Percentiles rank a stretch among this genome's conserved stretches.
phyloP scores from a whole-genome alignment of 345 rosid species.

The Heritiera fomes region DNA sequence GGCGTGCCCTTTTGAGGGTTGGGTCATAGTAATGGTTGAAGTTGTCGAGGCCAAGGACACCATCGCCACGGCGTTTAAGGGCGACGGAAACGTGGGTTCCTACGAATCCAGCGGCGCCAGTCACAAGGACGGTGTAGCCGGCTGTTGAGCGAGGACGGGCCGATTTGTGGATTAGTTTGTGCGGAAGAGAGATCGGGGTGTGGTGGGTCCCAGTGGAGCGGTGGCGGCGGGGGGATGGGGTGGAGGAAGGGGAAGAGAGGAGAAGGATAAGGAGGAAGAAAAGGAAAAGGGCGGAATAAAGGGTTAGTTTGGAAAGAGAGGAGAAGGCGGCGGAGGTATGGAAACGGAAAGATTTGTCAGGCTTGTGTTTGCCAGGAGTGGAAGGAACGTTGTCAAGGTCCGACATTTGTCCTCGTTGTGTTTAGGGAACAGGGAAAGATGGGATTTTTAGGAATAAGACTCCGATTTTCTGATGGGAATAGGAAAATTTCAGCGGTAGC shows the following conservation, averaged over 20 bases:
- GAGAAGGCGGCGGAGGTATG: conserved; percentile 50
- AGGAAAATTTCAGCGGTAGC: not conserved
- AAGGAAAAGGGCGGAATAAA: conserved; percentile 52
- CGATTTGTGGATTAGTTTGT: conserved; percentile 50
- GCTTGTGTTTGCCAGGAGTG: conserved; percentile 66
- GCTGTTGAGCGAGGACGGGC: conserved; percentile 38
- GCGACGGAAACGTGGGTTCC: conserved; percentile 65
- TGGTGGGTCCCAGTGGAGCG: conserved; percentile 37
- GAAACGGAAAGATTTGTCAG: conserved; percentile 55
- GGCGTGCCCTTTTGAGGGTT: conserved; percentile 59
- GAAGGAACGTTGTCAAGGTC: conserved; percentile 55
- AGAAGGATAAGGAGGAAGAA: conserved; percentile 44
- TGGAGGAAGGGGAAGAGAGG: conserved; percentile 30
- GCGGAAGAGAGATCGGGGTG: conserved; percentile 17
- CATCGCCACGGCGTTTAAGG: conserved; percentile 66
- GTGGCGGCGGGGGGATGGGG: conserved; percentile 43
- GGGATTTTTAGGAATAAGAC: conserved; percentile 17
- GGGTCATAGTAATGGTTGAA: conserved; percentile 66
- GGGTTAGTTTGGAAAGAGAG: conserved; percentile 44
- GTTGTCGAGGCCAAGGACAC: conserved; percentile 73
- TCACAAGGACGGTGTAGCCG: conserved; percentile 61
- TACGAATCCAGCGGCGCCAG: conserved; percentile 84
- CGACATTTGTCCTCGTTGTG: conserved; percentile 41
- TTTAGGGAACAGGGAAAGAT: not conserved
- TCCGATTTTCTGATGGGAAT: not conserved